Conservation (phyloP, 1,284 basidiomycete genomes). For the Stereum hirsutum region DNA sequence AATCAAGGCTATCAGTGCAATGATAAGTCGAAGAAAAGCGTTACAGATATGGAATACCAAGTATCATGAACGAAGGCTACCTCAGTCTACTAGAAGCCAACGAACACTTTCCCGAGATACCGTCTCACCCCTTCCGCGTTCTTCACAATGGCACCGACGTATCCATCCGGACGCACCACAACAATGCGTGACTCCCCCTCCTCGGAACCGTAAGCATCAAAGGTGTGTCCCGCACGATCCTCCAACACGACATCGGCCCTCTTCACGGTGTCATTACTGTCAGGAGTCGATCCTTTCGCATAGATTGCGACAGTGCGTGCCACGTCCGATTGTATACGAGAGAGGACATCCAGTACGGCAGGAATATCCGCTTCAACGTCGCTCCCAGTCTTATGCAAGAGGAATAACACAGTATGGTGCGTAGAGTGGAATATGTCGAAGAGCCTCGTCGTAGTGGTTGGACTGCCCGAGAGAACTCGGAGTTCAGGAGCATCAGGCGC, state of each 20-base stretch:
- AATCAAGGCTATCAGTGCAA: no score
- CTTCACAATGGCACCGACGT: constrained; percentile 1
- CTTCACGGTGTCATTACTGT: no score
- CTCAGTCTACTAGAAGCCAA: no score
- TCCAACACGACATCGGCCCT: no score
- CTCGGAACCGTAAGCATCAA: not conserved
- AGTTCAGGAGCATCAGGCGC: constrained; percentile 13
- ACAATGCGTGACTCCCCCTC: not conserved
- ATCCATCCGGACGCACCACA: constrained; percentile 3
- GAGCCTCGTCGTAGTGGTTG: not conserved
- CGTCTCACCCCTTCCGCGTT: not conserved
- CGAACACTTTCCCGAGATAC: constrained; percentile 1
- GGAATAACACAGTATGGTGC: constrained; percentile 7
- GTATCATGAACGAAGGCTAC: no score
- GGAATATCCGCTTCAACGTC: not conserved
- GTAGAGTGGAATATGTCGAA: constrained; percentile 6
- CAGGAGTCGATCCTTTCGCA: no score
- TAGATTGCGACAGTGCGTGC: no score
- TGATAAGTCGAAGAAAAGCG: no score
- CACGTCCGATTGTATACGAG: no score
- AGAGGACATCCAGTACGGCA: no score
- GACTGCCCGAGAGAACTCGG: not conserved
- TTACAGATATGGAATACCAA: no score
- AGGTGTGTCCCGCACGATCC: constrained; percentile 1
- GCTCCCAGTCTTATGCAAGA: no score